Conservation (phyloP, 2,329 filamentous ascomycete species). For the Epicoccum nigrum region DNA sequence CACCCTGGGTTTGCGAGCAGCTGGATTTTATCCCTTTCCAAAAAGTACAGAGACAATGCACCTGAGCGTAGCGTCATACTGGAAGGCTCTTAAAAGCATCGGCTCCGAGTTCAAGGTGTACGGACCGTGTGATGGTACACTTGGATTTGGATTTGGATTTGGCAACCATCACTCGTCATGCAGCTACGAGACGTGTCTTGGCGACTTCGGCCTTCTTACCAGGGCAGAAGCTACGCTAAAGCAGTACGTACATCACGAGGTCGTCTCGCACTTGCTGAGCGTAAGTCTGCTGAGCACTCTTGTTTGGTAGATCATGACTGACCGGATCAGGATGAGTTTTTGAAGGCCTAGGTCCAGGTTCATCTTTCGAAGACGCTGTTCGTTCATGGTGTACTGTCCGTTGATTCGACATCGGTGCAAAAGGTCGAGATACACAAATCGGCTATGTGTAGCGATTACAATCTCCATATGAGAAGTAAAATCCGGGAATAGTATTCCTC, state of each 20-base stretch:
- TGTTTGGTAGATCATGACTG: not conserved
- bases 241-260: not conserved
- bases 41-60: not conserved
- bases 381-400: not conserved
- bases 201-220: constrained; percentile 1
- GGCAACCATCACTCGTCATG: not conserved
- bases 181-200: not conserved
- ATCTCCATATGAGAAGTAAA: not conserved
- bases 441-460: not conserved
- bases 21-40: not conserved
- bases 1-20: not conserved
- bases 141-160: no score
- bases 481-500: no score
- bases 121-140: not conserved
- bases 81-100: not conserved
- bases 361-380: not conserved
- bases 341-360: not conserved
- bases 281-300: not conserved
- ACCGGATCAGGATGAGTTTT: not conserved
- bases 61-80: not conserved
- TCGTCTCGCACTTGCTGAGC: not conserved
- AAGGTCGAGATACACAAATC: no score
- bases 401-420: not conserved
- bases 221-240: not conserved
- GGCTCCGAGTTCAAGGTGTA: not conserved